Evolutionary conservation across 257 asterid genomes (phyloP).

Genomic region (Haberlea rhodopensis): DNA sequence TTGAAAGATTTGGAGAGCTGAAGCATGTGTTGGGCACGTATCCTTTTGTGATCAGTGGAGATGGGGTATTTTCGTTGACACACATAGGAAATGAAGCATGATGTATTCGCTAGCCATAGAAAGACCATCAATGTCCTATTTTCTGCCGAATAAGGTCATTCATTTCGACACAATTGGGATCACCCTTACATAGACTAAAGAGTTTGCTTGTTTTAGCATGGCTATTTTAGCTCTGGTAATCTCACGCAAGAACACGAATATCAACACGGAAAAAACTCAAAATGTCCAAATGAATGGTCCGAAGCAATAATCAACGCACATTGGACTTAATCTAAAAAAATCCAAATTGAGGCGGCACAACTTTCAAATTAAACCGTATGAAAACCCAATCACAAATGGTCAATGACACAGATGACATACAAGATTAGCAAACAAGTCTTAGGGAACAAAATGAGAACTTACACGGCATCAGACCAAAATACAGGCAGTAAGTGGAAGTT

Average conservation of each 20-base stretch:
- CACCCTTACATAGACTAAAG: background rate
- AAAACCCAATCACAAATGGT: background rate
- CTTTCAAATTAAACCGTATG: background rate
- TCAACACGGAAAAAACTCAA: background rate
- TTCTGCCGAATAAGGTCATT: background rate
- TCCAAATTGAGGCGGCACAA: background rate
- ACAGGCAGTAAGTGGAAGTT: conserved; percentile 61
- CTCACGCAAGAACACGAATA: background rate
- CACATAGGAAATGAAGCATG: conserved; percentile 40
- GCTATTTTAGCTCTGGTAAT: background rate
- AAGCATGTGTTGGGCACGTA: conserved; percentile 32
- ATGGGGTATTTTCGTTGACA: conserved; percentile 37
- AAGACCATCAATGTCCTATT: too few species aligned
- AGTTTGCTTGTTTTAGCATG: background rate
- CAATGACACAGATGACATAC: background rate
- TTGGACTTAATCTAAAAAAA: background rate
- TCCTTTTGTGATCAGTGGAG: conserved; percentile 26
- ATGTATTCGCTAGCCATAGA: background rate
- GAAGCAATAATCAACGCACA: background rate
- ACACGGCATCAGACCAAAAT: conserved; percentile 87
- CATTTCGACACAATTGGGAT: background rate
- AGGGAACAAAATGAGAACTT: conserved; percentile 33
- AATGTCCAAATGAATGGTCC: background rate
- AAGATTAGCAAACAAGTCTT: background rate
- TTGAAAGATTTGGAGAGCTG: conserved; percentile 33